A percentile compares a stretch with the other conserved stretches of the same genome.
These are phyloP conservation scores for Neofusicoccum sp. DNA, from an alignment of 2,329 filamentous ascomycete species.

Conservation along the genomic window DNA sequence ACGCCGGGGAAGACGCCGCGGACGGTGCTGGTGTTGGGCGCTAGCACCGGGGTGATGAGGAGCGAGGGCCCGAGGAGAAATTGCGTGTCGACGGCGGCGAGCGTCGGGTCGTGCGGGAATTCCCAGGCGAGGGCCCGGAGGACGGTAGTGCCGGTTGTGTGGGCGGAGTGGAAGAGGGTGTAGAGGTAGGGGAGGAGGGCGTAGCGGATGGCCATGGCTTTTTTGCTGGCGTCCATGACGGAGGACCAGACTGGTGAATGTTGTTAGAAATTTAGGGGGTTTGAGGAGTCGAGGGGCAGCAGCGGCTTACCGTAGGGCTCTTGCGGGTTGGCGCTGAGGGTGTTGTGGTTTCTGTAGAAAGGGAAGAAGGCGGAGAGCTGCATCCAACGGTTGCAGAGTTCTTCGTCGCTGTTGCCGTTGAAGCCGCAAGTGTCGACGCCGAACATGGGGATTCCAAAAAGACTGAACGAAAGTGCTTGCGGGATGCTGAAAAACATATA, in stretches of 20 bases:
- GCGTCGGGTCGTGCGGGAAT: slow-evolving; percentile 69
- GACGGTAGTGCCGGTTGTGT: slow-evolving; percentile 67
- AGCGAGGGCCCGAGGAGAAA: slow-evolving; percentile 70
- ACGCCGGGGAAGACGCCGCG: slow-evolving; percentile 71
- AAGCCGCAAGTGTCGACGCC: slow-evolving; percentile 67
- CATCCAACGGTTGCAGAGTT: slow-evolving; percentile 76
- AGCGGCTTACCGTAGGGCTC: slow-evolving; percentile 61
- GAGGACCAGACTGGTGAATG: slow-evolving; percentile 56
- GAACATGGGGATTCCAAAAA: slow-evolving; percentile 79
- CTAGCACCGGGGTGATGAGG: slow-evolving; percentile 69
- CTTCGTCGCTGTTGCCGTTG: slow-evolving; percentile 65
- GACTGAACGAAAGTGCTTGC: slow-evolving; percentile 72
- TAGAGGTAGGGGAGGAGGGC: slow-evolving; percentile 74
- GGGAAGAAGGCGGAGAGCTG: slow-evolving; percentile 74
- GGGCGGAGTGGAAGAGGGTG: slow-evolving; percentile 69
- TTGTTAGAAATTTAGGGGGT: neutral
- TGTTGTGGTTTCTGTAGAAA: slow-evolving; percentile 79
- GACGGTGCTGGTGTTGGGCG: slow-evolving; percentile 63
- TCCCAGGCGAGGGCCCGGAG: slow-evolving; percentile 76
- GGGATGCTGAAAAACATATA: slow-evolving; percentile 78
- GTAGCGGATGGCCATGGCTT: slow-evolving; percentile 72
- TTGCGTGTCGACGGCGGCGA: slow-evolving; percentile 68
- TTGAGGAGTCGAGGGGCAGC: neutral
- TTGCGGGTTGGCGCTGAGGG: slow-evolving; percentile 61
- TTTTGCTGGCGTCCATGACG: slow-evolving; percentile 65